Evolutionary conservation across 306 rosid genomes (phyloP).

Genomic region (Gillenia trifoliata): DNA sequence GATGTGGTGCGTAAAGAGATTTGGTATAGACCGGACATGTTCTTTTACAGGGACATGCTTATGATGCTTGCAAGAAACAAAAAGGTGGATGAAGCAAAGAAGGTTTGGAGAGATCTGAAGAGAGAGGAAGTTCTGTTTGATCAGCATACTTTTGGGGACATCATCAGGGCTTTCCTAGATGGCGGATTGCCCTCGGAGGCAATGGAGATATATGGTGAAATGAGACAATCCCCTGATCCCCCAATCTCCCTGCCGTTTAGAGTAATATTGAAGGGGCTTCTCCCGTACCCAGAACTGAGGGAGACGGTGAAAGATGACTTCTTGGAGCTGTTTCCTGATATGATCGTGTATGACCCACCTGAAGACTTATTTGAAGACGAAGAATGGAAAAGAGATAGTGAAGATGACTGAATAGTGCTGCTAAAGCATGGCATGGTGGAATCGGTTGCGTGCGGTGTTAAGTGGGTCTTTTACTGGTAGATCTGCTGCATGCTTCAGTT

Average conservation of each 20-base stretch:
- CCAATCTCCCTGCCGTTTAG: conserved; percentile 85
- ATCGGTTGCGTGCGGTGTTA: not conserved
- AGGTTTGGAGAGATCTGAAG: conserved; percentile 80
- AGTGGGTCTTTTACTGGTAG: not conserved
- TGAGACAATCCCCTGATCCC: conserved; percentile 78
- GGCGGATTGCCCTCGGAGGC: conserved; percentile 65
- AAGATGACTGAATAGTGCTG: conserved; percentile 14
- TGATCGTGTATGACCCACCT: conserved; percentile 86
- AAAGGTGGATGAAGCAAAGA: conserved; percentile 62
- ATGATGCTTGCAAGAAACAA: conserved; percentile 86
- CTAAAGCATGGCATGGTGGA: not conserved
- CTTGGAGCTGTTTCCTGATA: conserved; percentile 77
- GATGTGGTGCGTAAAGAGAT: conserved; percentile 83
- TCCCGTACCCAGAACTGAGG: conserved; percentile 78
- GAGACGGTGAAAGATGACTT: conserved; percentile 78
- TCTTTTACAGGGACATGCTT: conserved; percentile 87
- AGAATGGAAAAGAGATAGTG: conserved; percentile 27
- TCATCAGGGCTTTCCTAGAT: conserved; percentile 65
- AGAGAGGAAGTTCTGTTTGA: conserved; percentile 69
- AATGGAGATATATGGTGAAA: conserved; percentile 70
- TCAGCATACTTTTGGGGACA: conserved; percentile 95
- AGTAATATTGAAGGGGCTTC: conserved; percentile 80
- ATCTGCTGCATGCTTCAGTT: not conserved
- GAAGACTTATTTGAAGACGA: conserved; percentile 83
- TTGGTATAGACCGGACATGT: conserved; percentile 98